Evolutionary conservation across 257 asterid species (phyloP).

Genomic region (Solanum arcanum): DNA sequence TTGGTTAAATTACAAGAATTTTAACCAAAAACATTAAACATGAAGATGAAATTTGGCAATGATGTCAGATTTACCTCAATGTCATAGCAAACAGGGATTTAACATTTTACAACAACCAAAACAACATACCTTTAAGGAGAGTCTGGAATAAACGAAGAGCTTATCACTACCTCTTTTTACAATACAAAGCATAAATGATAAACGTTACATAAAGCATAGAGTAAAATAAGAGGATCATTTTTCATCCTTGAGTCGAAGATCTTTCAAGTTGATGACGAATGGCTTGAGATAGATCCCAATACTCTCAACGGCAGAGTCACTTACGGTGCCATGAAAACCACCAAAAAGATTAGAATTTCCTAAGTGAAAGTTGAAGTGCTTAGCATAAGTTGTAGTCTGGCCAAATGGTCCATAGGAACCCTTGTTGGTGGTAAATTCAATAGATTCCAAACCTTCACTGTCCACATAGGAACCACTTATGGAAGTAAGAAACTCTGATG

Average conservation of each 20-base stretch:
- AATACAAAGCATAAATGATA: not conserved
- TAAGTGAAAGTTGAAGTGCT: conserved; percentile 15
- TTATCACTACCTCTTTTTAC: not conserved
- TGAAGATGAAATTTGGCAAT: not conserved
- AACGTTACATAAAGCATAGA: not conserved
- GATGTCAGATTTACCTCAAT: not conserved
- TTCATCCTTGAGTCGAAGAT: not conserved
- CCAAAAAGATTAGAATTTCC: conserved; percentile 21
- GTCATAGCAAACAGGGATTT: not conserved
- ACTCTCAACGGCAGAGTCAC: not conserved
- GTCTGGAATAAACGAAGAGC: too few species aligned
- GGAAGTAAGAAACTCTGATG: not conserved
- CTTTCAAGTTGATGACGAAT: not conserved
- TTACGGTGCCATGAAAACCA: conserved; percentile 25
- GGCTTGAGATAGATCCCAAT: conserved; percentile 34
- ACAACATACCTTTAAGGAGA: too few species aligned
- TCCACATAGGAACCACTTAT: not conserved
- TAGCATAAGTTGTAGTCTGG: accelerated
- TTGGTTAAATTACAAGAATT: not conserved
- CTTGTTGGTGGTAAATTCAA: not conserved
- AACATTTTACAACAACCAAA: not conserved
- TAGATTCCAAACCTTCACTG: not conserved
- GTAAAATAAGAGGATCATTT: not conserved
- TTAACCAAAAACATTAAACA: not conserved
- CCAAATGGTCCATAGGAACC: not conserved